Evolutionary conservation across 1,284 basidiomycete genomes (phyloP).

Genomic region (Moesziomyces aphidis): DNA sequence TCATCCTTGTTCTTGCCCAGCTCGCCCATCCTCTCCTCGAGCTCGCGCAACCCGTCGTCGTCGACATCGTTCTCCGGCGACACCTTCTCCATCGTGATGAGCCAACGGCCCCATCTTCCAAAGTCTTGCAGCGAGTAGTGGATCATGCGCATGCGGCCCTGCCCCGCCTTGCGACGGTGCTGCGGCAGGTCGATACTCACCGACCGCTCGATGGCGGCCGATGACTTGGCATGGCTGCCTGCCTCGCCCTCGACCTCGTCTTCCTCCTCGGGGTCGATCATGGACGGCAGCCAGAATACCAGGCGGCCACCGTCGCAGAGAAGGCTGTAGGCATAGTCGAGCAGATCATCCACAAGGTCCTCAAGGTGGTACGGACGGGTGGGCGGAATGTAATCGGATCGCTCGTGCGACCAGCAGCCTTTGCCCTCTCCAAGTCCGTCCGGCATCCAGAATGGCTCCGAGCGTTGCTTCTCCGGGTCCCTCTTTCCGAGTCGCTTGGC

Average conservation of each 20-base stretch:
- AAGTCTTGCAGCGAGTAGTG: conserved; percentile 94
- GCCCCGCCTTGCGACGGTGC: conserved; percentile 37
- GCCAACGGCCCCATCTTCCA: conserved; percentile 86
- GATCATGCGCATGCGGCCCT: conserved; percentile 67
- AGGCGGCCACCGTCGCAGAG: conserved; percentile 87
- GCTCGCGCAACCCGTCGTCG: conserved; percentile 29
- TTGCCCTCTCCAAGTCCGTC: conserved; percentile 56
- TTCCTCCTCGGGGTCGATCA: conserved; percentile 54
- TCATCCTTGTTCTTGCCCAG: conserved; percentile 45
- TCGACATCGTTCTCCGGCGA: conserved; percentile 39
- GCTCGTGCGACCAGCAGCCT: conserved; percentile 55
- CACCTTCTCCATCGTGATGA: conserved; percentile 62
- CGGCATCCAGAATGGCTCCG: conserved; percentile 63
- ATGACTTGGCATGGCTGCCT: conserved; percentile 72
- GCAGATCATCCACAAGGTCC: conserved; percentile 82
- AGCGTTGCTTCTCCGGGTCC: conserved; percentile 66
- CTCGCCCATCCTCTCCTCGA: conserved; percentile 35
- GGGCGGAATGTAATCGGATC: conserved; percentile 72
- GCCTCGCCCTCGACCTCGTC: conserved; percentile 38
- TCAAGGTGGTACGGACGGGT: conserved; percentile 94
- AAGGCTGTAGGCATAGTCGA: conserved; percentile 83
- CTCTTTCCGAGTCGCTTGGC: conserved; percentile 89
- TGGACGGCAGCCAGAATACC: conserved; percentile 77
- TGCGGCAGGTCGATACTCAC: conserved; percentile 76
- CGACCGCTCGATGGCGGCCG: conserved; percentile 29